Evolutionary conservation across 805 yeast species (phyloP).

Genomic region (Monosporozyma servazzii): DNA sequence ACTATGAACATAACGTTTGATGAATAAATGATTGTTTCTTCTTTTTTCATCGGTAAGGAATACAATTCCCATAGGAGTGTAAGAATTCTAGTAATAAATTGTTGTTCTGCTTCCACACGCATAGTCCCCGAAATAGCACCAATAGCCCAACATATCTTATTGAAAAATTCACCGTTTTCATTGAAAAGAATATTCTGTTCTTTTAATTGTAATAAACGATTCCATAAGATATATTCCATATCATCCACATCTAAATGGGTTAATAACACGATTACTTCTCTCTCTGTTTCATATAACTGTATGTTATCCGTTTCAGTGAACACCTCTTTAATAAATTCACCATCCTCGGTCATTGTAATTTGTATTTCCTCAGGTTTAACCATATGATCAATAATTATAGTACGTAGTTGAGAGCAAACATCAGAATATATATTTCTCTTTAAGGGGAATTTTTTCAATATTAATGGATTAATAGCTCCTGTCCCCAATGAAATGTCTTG

Average conservation of each 20-base stretch:
- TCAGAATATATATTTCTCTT: constrained; percentile 73
- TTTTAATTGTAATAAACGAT: constrained; percentile 81
- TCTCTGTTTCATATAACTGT: constrained; percentile 83
- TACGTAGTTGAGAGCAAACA: constrained; percentile 70
- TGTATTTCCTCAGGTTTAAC: constrained; percentile 96
- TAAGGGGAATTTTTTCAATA: constrained; percentile 63
- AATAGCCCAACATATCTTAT: constrained; percentile 97
- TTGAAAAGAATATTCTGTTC: constrained; percentile 80
- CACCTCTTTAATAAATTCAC: constrained; percentile 92
- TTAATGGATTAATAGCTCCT: constrained; percentile 79
- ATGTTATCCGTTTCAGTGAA: constrained; percentile 93
- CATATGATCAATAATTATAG: constrained; percentile 89
- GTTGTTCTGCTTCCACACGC: constrained; percentile 93
- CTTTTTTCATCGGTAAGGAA: constrained; percentile 89
- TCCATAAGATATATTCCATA: constrained; percentile 77
- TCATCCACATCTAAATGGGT: constrained; percentile 91
- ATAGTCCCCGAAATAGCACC: constrained; percentile 97
- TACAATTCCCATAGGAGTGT: constrained; percentile 80
- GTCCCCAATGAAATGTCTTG: constrained; percentile 35
- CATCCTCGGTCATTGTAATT: constrained; percentile 93
- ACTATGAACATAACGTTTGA: constrained; percentile 98
- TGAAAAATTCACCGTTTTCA: constrained; percentile 70
- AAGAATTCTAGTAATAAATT: constrained; percentile 74
- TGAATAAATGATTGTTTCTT: constrained; percentile 94
- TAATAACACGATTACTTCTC: constrained; percentile 86